Evolutionary conservation across 169 alveolate genomes (phyloP), one percentile per base, ranked within the genome.

Genomic region (Cryptosporidium muris): DNA sequence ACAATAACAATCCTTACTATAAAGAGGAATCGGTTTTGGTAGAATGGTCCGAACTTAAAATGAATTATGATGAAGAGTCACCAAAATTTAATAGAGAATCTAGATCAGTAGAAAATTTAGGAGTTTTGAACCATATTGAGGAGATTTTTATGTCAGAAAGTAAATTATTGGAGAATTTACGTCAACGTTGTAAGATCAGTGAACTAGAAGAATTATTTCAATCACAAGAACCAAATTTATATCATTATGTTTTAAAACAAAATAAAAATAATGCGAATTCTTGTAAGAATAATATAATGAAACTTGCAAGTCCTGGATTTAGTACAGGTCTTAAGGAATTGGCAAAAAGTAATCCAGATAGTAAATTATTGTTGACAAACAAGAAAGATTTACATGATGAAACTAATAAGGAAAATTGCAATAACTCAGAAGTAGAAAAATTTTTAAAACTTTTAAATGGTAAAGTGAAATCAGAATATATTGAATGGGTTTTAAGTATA

Each of bases 401-500:
- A 37, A 45, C 7, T 6, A 62, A 14, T 16, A 56, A 60, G 9
- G 5, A 9, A 5, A 60, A 9, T 14, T 34, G 3, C 25, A 38
- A 3, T 40, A 34, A 14, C 6, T 4, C 67, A 12, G 85, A 74
- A 40, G 66, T 68, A 9, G 74, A 74, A 1, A 45, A 25, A 4
- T 45, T 74, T 34, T 64, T 45, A 11, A 40, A 45, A 45, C 45
- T 40, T n/a, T 51, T 74, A 34, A 37, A 63, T 25, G 68, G 68
- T 4, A 74, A 45, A n/a, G 49, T 74, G 4, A 74, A 58, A 42
- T 47, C 60, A 11, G 85, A 74, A 9, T 68, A 74, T 74, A 45
- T 74, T 4, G 85, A 74, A 40, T 74, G 85, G 85, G 85, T 74
- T 11, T 16, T 74, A 43, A 74, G 85, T 45, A 74, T 74, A 74